Evolutionary conservation across 805 yeast genomes (phyloP), one percentile per base, ranked within the genome.

Genomic region (Saccharomycopsis microspora): DNA sequence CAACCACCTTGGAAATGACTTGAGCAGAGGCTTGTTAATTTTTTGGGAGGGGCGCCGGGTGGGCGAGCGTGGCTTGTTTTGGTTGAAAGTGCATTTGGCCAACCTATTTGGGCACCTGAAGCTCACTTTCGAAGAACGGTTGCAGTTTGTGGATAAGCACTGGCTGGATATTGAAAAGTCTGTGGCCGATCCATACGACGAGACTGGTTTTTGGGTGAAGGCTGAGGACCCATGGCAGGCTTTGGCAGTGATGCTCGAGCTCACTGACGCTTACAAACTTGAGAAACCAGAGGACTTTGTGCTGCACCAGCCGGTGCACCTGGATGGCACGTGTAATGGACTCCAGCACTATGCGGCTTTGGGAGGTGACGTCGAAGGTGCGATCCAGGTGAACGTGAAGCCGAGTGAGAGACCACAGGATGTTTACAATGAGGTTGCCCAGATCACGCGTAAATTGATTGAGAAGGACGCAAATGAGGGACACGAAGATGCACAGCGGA

Each of bases 151-250:
- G 9, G 79, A 83, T 10, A 71, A 72, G 3, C 74, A 81, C 56
- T 41, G 80, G 39, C 77, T 71, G 4, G 70, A 77, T 31, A 66
- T 83, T 9, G 62, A 67, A 42, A 74, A 73, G 49, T 72, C 82
- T 32, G 90, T 84, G 0, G 69, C 67, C 38, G 69, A 80, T 56
- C 93, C 93, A n/a, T 62, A 72, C 8, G 69, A 62, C 28, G 72
- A 74, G 39, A 9, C 36, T 8, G 72, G 75, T 5, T 78, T 85
- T 79, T 84, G 94, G 94, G 65, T 62, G 44, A 61, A 65, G 41
- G 90, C 86, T 5, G 94, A 84, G 56, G 82, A 83, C 56, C 90
- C 93, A 50, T 84, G 90, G 89, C 94, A 84, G 63, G 80, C 80
- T 30, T 66, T 84, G 48, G 78, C 86, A 29, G 75, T 83, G 3